Base-by-base conservation (phyloP, 164 flowering plant genomes). In the Umbilicus rupestris region DNA sequence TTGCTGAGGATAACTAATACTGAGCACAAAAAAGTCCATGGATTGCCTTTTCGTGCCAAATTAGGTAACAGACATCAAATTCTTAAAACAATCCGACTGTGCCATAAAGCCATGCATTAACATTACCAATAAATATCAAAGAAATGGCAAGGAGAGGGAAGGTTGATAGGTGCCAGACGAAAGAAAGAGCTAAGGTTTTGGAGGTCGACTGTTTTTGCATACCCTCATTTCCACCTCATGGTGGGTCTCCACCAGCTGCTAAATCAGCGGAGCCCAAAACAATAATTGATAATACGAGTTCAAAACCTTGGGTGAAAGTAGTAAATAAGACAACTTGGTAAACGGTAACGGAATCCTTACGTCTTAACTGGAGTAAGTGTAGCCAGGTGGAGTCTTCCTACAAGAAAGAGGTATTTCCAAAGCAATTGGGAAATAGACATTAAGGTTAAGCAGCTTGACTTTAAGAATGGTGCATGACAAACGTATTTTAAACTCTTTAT, bases 391-490 rank as follows among this genome's bases (percentile, higher is more conserved):
- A 24, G 68, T 62, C 75, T 82, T 86, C 20, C 95, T 88, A 46
- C 95, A 88, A 64, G 72, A 79, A 2, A 81, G 42, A 17, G 86
- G 89, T 63, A 86, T 75, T 62, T 78, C 49, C 15, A 88, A 85
- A 46, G 90, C 87, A 66, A 86, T 70, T 47, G 94, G 94, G 3
- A 86, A 0, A 63, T 78, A 62, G 60, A 84, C 66, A 62, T 70
- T 79, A 64, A 86, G 66, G 68, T 84, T 82, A 1, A 84, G 78
- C 67, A 86, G 79, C 77, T 86, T 86, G 59, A 69, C 74, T 55
- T 77, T 88, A 46, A 88, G 79, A 65, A 86, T 78, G 64, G 86
- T 88, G 78, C 94, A 88, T 0, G 86, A 82, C 68, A 89, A 88
- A 86, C 64, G 69, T 76, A 84, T 7, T 73, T 68, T 8, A 88